Conservation (phyloP, 306 rosid species). For the Dryas octopetala region DNA sequence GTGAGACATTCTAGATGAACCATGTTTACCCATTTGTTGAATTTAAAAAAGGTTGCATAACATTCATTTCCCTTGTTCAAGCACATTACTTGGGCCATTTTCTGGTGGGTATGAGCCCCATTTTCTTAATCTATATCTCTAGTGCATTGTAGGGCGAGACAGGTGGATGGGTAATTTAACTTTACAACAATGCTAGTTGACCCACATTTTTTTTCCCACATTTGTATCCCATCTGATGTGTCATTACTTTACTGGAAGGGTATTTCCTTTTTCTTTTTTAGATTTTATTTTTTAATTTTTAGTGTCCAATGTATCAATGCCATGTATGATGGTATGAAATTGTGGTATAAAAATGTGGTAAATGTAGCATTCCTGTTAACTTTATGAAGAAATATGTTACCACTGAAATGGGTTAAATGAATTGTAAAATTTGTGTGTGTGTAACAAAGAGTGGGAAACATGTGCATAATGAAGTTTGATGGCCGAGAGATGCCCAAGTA, state of each 20-base stretch:
- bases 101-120: neutral
- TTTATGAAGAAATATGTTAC: neutral
- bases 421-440: neutral
- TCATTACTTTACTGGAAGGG: too few species aligned
- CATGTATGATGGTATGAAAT: too few species aligned
- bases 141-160: neutral
- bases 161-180: neutral
- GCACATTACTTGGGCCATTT: neutral
- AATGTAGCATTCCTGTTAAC: too few species aligned
- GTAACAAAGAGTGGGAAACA: neutral
- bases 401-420: slow-evolving; percentile 1
- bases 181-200: too few species aligned
- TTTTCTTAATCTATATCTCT: neutral
- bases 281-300: too few species aligned
- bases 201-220: too few species aligned
- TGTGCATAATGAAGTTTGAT: neutral
- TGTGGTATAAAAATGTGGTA: too few species aligned
- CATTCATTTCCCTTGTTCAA: neutral
- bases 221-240: too few species aligned
- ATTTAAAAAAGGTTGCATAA: neutral
- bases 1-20: slow-evolving; percentile 37
- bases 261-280: too few species aligned
- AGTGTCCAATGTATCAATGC: too few species aligned
- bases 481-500: neutral
- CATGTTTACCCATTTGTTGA: neutral